Evolutionary conservation across 352 stramenopile species (phyloP).

Genomic region (Phytopythium vexans): DNA sequence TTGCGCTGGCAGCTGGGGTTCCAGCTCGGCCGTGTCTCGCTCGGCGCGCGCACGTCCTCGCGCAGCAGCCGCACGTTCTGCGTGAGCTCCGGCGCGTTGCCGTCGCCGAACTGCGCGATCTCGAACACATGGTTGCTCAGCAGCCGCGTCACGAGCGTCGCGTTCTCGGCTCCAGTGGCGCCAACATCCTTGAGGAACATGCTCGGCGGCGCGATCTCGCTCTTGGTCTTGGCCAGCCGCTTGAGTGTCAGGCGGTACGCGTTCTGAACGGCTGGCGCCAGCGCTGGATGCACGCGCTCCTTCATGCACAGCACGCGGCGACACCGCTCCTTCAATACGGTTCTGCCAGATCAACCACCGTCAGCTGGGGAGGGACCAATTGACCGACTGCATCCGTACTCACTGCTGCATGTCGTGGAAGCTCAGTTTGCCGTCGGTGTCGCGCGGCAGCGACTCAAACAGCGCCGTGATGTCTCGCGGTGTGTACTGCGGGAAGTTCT

Average conservation of each 20-base stretch:
- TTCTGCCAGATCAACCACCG: slow-evolving; percentile 8
- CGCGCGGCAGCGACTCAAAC: slow-evolving; percentile 40
- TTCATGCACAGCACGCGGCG: slow-evolving; percentile 75
- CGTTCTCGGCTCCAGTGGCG: slow-evolving; percentile 67
- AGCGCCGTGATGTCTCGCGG: slow-evolving; percentile 55
- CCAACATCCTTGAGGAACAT: slow-evolving; percentile 79
- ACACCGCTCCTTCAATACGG: slow-evolving; percentile 53
- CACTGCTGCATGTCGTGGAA: slow-evolving; percentile 84
- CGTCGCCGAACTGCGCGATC: slow-evolving; percentile 81
- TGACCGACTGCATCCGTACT: slow-evolving; percentile 6
- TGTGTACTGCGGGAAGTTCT: slow-evolving; percentile 65
- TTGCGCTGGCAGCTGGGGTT: slow-evolving; percentile 20
- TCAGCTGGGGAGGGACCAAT: slow-evolving; percentile 1
- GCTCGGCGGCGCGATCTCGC: slow-evolving; percentile 50
- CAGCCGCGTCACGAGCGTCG: slow-evolving; percentile 55
- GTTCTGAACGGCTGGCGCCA: slow-evolving; percentile 51
- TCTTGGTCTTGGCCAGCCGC: slow-evolving; percentile 26
- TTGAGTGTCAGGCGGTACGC: slow-evolving; percentile 40
- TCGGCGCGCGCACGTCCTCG: slow-evolving; percentile 20
- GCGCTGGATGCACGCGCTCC: slow-evolving; percentile 44
- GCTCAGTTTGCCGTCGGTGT: slow-evolving; percentile 38
- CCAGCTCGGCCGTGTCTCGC: slow-evolving; percentile 29
- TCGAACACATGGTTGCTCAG: slow-evolving; percentile 77
- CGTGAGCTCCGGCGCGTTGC: slow-evolving; percentile 72
- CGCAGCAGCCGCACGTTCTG: slow-evolving; percentile 82